Conservation (phyloP, 257 asterid genomes). For the Salvia hispanica region DNA sequence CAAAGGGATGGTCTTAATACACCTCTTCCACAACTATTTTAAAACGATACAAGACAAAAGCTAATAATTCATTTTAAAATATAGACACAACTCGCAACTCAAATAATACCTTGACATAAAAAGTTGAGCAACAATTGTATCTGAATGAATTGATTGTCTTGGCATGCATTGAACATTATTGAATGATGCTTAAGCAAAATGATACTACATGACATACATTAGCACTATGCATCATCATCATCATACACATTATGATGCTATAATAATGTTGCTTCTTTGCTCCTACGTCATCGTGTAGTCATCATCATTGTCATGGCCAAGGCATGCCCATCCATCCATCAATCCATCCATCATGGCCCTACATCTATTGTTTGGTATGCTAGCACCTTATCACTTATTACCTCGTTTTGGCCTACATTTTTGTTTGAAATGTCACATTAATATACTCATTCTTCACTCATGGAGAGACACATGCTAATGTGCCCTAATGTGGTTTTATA, state of each 20-base stretch:
- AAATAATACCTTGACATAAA: background rate
- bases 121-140: background rate
- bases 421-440: too few relatives aligned
- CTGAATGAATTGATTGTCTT: background rate
- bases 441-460: too few relatives aligned
- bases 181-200: constrained; percentile 22
- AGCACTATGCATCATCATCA: constrained; percentile 16
- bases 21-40: too few relatives aligned
- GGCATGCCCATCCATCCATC: too few relatives aligned
- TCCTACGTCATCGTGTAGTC: constrained; percentile 27
- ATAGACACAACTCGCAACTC: background rate
- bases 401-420: too few relatives aligned
- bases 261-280: constrained; percentile 19
- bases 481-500: too few relatives aligned
- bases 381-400: too few relatives aligned
- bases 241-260: constrained; percentile 29
- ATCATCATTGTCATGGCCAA: constrained; percentile 30
- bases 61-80: background rate
- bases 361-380: too few relatives aligned
- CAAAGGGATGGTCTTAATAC: too few relatives aligned
- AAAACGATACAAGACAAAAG: background rate
- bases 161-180: constrained; percentile 17
- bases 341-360: too few relatives aligned
- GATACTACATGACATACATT: constrained; percentile 6
- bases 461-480: too few relatives aligned